phyloP scores from a whole-genome alignment of 805 yeast species.

The Cyberlindnera sargentensis region DNA sequence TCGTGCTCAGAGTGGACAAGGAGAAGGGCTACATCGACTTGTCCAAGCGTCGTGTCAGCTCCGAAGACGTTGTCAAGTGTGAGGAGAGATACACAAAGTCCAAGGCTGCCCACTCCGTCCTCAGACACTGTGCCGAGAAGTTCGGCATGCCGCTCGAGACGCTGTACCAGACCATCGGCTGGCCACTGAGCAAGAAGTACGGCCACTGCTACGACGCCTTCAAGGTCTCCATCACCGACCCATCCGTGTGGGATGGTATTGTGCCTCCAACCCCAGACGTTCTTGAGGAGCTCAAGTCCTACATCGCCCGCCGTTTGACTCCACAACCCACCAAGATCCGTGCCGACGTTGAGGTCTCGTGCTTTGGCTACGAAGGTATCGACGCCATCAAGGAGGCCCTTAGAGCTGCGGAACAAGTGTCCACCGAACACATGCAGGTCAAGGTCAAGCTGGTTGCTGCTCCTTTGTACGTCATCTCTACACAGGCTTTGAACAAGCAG shows the following conservation, averaged over 20 bases:
- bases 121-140: constrained; percentile 97
- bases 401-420: constrained; percentile 73
- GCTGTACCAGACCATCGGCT: constrained; percentile 83
- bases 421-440: constrained; percentile 81
- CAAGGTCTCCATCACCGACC: constrained; percentile 90
- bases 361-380: constrained; percentile 95
- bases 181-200: constrained; percentile 94
- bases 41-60: constrained; percentile 95
- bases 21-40: constrained; percentile 98
- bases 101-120: constrained; percentile 95
- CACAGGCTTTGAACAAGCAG: constrained; percentile 87
- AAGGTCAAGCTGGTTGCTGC: constrained; percentile 96
- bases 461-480: constrained; percentile 88
- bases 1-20: constrained; percentile 94
- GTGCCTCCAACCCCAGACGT: constrained; percentile 66
- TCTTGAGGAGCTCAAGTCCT: constrained; percentile 75
- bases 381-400: constrained; percentile 93
- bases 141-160: constrained; percentile 81
- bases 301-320: constrained; percentile 88
- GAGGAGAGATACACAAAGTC: constrained; percentile 96
- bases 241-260: constrained; percentile 74
- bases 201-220: constrained; percentile 98
- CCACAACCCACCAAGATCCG: constrained; percentile 97
- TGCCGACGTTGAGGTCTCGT: constrained; percentile 97
- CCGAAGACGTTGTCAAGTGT: constrained; percentile 95